Evolutionary conservation across 2,329 filamentous ascomycete species (phyloP), one percentile per base, ranked within the genome.

Genomic region (Coniochaeta sp.): DNA sequence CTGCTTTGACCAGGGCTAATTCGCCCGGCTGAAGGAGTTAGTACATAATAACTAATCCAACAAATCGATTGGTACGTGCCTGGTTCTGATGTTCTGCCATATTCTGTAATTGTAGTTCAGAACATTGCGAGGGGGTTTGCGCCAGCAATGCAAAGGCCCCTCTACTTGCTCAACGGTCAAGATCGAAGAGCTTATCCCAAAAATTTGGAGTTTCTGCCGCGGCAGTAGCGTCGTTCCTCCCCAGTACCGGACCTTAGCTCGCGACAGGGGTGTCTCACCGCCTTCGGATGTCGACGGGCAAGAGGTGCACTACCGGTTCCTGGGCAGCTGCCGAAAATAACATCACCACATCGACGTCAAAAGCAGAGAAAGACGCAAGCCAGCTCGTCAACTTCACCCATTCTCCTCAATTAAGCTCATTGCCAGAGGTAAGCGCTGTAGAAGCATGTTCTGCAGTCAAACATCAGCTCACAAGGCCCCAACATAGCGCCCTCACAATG

Each of bases 1-100:
- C 79, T 60, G 77, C 76, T 69, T 77, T 79, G 67, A 84, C 76
- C 63, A 85, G 77, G 67, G 66, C 61, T 63, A 70, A 62, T 61
- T 68, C 65, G 57, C 59, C 60, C 26, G 62, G 19, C 67, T 66
- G 56, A 26, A 56, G 30, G 7, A 30, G 47, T 52, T 30, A 52
- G 47, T 30, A n/a, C 8, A 10, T 19, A 3, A 30, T 28, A 26
- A 16, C 8, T 28, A 14, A 30, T 8, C 3, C 22, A 4, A 12
- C 10, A 24, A 30, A 4, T 26, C 24, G 22, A 12, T 4, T 28
- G 8, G 26, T 17, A 52, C 24, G 6, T 52, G n/a, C 47, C 47
- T 52, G 47, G 7, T 52, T 4, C 2, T 28, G 22, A n/a, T 28
- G 22, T 10, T 52, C 47, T 30, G 47, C 47, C 47, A 52, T 52